These are phyloP conservation scores for Fusarium continuum DNA, from an alignment of 2,329 filamentous ascomycete genomes.

Conservation along the genomic window DNA sequence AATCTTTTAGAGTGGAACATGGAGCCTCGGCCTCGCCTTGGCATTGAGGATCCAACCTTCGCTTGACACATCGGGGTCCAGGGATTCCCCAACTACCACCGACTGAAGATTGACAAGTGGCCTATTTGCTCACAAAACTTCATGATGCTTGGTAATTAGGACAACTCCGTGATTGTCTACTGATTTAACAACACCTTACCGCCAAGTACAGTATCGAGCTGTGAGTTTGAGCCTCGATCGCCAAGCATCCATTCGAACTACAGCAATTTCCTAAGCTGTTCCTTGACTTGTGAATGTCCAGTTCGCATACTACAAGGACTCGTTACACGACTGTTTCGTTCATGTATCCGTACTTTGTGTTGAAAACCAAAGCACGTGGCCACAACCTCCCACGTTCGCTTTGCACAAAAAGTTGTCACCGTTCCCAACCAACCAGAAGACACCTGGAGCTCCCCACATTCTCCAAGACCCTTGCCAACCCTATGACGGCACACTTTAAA, in stretches of 20 bases:
- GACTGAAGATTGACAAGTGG: slow-evolving; percentile 31
- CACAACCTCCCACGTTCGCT: not conserved
- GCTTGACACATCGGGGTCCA: slow-evolving; percentile 29
- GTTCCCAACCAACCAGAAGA: slow-evolving; percentile 10
- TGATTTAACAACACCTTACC: too few species aligned
- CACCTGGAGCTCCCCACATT: slow-evolving; percentile 30
- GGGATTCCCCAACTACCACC: slow-evolving; percentile 24
- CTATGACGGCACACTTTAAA: slow-evolving; percentile 34
- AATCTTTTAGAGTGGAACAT: slow-evolving; percentile 11
- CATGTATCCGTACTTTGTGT: not conserved
- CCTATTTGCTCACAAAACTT: slow-evolving; percentile 28
- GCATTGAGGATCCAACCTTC: slow-evolving; percentile 13
- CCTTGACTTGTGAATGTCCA: too few species aligned
- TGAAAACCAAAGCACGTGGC: slow-evolving; percentile 9
- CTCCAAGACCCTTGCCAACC: slow-evolving; percentile 29
- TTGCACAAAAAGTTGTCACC: not conserved
- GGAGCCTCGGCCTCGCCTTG: slow-evolving; percentile 18
- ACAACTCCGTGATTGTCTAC: not conserved
- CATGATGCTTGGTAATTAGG: slow-evolving; percentile 30
- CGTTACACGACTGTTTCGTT: not conserved
- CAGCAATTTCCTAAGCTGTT: too few species aligned
- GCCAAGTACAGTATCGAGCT: not conserved
- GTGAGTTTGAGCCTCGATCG: not conserved
- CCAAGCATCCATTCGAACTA: too few species aligned
- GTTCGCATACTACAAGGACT: too few species aligned